A percentile compares a stretch with the other conserved stretches of the same genome.
phyloP scores from a whole-genome alignment of 2,329 filamentous ascomycete genomes.

The Claviceps digitariae region DNA sequence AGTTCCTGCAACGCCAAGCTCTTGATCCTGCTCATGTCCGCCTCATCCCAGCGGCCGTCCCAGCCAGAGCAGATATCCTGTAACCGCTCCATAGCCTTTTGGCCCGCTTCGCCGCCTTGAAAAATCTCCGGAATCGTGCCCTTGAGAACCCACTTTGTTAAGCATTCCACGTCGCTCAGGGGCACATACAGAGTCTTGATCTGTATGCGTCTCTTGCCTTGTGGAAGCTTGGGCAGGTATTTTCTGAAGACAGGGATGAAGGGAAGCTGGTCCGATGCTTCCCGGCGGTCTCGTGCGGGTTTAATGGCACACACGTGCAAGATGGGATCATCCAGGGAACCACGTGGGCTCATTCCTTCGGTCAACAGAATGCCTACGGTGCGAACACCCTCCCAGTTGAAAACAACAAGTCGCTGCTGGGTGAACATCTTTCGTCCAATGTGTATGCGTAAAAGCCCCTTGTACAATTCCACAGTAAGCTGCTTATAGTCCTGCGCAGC shows the following conservation, averaged over 20 bases:
- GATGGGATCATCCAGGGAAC: constrained; percentile 43
- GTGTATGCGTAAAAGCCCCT: constrained; percentile 63
- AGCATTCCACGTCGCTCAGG: constrained; percentile 67
- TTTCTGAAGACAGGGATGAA: constrained; percentile 61
- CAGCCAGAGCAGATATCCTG: constrained; percentile 58
- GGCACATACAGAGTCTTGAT: constrained; percentile 57
- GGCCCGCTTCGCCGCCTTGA: constrained; percentile 32
- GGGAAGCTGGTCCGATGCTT: constrained; percentile 75
- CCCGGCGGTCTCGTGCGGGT: constrained; percentile 51
- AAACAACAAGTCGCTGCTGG: constrained; percentile 65
- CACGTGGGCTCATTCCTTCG: constrained; percentile 56
- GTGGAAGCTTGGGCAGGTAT: constrained; percentile 54
- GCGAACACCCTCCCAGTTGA: constrained; percentile 70
- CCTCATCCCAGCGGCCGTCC: constrained; percentile 70
- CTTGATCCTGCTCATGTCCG: constrained; percentile 69
- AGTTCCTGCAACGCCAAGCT: constrained; percentile 72
- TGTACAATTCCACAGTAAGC: constrained; percentile 69
- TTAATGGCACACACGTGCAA: constrained; percentile 71
- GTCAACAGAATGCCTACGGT: constrained; percentile 68
- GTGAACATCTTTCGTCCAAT: constrained; percentile 69
- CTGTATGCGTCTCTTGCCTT: constrained; percentile 51
- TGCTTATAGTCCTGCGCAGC: constrained; percentile 68
- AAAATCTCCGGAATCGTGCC: constrained; percentile 48
- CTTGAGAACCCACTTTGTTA: constrained; percentile 55
- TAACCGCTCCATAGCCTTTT: constrained; percentile 53